Evolutionary conservation across 495 filamentous ascomycete genomes (phyloP), one percentile per base, ranked within the genome.

Genomic region (Neurospora sp.): DNA sequence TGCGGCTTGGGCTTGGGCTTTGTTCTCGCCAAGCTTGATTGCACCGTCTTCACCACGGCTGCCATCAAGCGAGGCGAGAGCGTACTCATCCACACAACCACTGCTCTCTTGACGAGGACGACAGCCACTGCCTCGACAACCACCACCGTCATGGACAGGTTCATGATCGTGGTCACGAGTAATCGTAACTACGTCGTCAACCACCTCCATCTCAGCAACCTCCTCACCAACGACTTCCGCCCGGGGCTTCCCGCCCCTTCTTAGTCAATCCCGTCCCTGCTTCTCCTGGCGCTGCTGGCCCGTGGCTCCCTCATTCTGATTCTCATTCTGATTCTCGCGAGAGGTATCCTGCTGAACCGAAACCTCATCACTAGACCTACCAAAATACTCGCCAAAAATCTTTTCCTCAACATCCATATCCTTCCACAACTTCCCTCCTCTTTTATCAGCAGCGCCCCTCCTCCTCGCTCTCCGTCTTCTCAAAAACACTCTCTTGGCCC

Each of bases 401-500:
- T 79, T 70, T 71, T 83, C 79, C 76, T 83, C 81, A 14, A 83
- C 45, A 68, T 84, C 82, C 74, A 83, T 76, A 65, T 83, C 80
- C 78, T 79, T 78, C 81, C 79, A 85, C 41, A 20, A 4, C 12
- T 61, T 44, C 31, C 31, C 31, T 0, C n/a, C 35, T 2, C 27
- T 1, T 0, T 16, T 61, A 31, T 31, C 27, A 12, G 9, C 39
- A 22, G 74, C n/a, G n/a, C n/a, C 74, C 40, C 35, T 79, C 71
- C 75, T 81, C 31, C 38, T 42, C 12, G 70, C 77, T 37, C 10
- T 1, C 0, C 76, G 39, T 0, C 79, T 53, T 0, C 79, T 53
- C 12, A 81, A 74, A 20, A 72, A 81, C 0, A 79, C 75, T 1
- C 91, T 81, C 81, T 93, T 93, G 3, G 75, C 48, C 48, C 48